These are phyloP conservation scores for Trichoderma asperelloides DNA, from an alignment of 495 filamentous ascomycete species.

Conservation along the genomic window DNA sequence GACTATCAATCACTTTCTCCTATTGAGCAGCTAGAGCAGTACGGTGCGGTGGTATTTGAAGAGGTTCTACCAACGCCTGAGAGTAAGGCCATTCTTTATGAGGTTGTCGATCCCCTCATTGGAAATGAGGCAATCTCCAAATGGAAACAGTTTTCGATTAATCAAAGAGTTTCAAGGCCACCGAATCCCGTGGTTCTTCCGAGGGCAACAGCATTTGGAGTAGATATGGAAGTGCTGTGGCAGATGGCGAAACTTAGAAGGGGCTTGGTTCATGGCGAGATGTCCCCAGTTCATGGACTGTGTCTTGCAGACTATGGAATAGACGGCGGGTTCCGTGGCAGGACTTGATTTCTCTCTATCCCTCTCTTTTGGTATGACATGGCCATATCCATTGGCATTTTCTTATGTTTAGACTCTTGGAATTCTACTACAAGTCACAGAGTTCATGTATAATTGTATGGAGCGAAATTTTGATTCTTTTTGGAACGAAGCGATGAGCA, in stretches of 20 bases:
- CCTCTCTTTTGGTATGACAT: not conserved
- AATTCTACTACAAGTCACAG: too few relatives aligned
- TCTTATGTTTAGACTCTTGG: too few relatives aligned
- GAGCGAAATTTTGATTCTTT: too few relatives aligned
- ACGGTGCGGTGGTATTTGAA: not conserved
- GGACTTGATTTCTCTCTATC: not conserved
- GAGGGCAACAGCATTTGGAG: not conserved
- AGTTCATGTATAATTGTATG: too few relatives aligned
- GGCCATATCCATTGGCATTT: not conserved
- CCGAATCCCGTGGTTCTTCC: not conserved
- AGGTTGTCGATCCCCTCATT: not conserved
- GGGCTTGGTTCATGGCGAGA: not conserved
- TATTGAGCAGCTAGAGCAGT: not conserved
- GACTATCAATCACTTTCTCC: not conserved
- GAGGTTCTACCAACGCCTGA: not conserved
- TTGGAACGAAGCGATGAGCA: too few relatives aligned
- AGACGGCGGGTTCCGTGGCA: not conserved
- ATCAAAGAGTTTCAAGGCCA: not conserved
- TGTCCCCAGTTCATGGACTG: not conserved
- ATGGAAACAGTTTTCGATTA: not conserved
- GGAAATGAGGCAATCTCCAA: not conserved
- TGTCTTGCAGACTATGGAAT: constrained; percentile 4
- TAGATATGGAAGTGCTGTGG: not conserved
- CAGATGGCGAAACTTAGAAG: not conserved
- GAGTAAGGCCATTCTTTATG: not conserved